phyloP scores from a whole-genome alignment of 306 rosid genomes.

The Spatholobus suberectus region DNA sequence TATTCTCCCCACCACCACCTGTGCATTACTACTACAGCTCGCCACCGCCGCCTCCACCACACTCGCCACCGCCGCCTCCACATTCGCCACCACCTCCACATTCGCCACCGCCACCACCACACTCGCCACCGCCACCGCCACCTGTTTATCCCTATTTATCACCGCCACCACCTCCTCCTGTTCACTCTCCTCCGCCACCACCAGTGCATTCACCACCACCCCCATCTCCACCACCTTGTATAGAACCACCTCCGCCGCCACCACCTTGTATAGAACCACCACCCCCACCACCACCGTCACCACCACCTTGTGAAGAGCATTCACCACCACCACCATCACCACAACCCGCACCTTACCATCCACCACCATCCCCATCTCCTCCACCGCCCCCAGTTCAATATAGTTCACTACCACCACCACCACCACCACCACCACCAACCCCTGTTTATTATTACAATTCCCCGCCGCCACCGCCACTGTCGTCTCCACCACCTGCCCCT shows the following conservation, averaged over 20 bases:
- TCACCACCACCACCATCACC: constrained; percentile 66
- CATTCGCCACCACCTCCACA: constrained; percentile 66
- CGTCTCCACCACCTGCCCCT: constrained; percentile 78
- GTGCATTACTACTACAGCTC: constrained; percentile 45
- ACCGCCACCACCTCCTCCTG: constrained; percentile 81
- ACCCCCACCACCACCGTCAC: constrained; percentile 66
- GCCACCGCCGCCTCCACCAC: constrained; percentile 47
- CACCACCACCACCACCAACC: constrained; percentile 43
- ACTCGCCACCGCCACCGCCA: constrained; percentile 48
- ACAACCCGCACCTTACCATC: constrained; percentile 46
- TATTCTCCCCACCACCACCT: constrained; percentile 61
- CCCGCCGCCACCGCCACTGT: constrained; percentile 45
- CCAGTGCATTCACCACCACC: constrained; percentile 67
- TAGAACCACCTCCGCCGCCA: constrained; percentile 63
- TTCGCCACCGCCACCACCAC: constrained; percentile 42
- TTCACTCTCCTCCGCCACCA: constrained; percentile 65
- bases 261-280: constrained; percentile 70
- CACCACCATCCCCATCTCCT: constrained; percentile 65
- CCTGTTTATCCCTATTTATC: constrained; percentile 63
- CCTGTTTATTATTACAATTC: constrained; percentile 34
- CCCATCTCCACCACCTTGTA: constrained; percentile 51
- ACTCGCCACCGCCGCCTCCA: constrained; percentile 44
- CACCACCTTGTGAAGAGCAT: constrained; percentile 63
- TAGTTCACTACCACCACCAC: constrained; percentile 45
- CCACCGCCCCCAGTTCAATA: constrained; percentile 49